A percentile compares a stretch with the other conserved stretches of the same genome.
Evolutionary conservation across 2,329 filamentous ascomycete species (phyloP).

Genomic region (Lachnellula suecica): DNA sequence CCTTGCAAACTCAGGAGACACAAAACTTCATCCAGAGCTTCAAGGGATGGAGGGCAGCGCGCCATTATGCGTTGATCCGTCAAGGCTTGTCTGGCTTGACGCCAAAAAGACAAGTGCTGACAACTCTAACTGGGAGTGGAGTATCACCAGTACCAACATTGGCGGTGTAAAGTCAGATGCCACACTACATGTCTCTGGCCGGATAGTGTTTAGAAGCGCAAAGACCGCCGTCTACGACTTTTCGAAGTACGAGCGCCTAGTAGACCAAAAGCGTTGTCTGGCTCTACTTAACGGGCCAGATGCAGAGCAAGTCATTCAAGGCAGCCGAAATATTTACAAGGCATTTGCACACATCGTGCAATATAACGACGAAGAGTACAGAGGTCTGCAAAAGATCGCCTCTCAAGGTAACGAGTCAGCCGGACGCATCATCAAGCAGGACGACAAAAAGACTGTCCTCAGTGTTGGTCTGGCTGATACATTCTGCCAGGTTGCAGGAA

Average conservation of each 20-base stretch:
- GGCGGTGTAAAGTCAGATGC: background rate
- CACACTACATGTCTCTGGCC: conserved; percentile 4
- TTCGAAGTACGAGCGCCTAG: conserved; percentile 1
- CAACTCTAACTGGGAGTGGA: conserved; percentile 4
- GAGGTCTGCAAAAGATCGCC: conserved; percentile 6
- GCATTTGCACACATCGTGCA: conserved; percentile 6
- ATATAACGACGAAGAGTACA: conserved; percentile 7
- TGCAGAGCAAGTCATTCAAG: conserved; percentile 8
- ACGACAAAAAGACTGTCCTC: background rate
- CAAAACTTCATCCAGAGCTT: conserved; percentile 2
- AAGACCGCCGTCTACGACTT: conserved; percentile 5
- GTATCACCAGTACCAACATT: conserved; percentile 3
- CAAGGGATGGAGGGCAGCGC: conserved; percentile 5
- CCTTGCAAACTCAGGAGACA: conserved; percentile 1
- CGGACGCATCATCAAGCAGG: conserved; percentile 1
- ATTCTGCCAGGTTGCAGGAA: conserved; percentile 38
- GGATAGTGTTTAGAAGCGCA: background rate
- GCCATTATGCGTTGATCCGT: conserved; percentile 11
- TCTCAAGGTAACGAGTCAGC: conserved; percentile 1
- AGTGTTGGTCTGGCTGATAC: conserved; percentile 26
- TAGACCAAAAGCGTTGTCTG: background rate
- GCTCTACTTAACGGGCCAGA: background rate
- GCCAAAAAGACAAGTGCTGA: background rate
- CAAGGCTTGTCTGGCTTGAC: conserved; percentile 7
- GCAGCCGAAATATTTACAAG: conserved; percentile 10